These are phyloP conservation scores for Apiospora rasikravindrae DNA, from an alignment of 2,329 filamentous ascomycete species.

Conservation along the genomic window DNA sequence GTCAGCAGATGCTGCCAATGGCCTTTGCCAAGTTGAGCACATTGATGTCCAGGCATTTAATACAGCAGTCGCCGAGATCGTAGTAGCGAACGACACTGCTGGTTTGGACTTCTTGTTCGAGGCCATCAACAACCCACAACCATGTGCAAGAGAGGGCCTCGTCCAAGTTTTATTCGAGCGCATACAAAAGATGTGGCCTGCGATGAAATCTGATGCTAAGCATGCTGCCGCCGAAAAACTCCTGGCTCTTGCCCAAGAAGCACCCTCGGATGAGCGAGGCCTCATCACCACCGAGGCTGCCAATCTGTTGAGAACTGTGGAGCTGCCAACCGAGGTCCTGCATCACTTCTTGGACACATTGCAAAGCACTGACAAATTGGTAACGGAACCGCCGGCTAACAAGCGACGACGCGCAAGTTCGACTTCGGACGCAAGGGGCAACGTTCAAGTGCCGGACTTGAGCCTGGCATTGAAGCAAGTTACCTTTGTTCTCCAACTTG, in stretches of 20 bases:
- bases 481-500: conserved; percentile 85
- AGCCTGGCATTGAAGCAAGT: conserved; percentile 73
- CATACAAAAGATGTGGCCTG: conserved; percentile 74
- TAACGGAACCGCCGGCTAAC: conserved; percentile 71
- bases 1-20: conserved; percentile 53
- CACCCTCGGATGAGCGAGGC: conserved; percentile 41
- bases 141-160: conserved; percentile 58
- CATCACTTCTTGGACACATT: conserved; percentile 75
- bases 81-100: conserved; percentile 57
- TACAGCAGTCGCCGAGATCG: conserved; percentile 53
- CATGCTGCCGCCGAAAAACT: conserved; percentile 65
- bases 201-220: conserved; percentile 68
- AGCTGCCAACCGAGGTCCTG: conserved; percentile 76
- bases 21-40: conserved; percentile 52
- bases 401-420: conserved; percentile 72
- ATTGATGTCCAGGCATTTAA: conserved; percentile 50
- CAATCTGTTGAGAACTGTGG: conserved; percentile 74
- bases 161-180: conserved; percentile 70
- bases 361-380: conserved; percentile 74
- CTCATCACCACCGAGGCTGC: conserved; percentile 64
- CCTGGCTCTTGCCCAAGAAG: conserved; percentile 63
- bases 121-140: conserved; percentile 48
- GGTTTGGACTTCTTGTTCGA: conserved; percentile 59
- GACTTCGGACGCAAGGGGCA: background rate
- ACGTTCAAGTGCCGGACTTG: conserved; percentile 39